A percentile compares a stretch with the other conserved stretches of the same genome.
Evolutionary conservation across 768 basidiomycete species (phyloP).

Genomic region (Dentipellis sp.): DNA sequence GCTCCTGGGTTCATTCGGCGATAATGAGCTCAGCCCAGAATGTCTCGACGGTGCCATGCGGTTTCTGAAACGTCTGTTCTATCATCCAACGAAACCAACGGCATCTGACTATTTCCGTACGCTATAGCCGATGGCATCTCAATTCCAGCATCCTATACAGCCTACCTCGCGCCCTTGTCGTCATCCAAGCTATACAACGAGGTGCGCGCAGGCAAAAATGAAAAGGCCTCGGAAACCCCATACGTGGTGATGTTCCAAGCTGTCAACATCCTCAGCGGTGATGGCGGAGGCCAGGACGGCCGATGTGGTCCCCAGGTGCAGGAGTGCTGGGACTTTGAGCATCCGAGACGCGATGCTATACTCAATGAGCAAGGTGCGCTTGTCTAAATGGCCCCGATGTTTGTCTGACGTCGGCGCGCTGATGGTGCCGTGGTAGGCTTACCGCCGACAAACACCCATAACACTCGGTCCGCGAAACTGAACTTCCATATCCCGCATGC

Average conservation of each 20-base stretch:
- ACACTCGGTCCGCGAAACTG: constrained; percentile 77
- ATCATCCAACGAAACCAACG: neutral
- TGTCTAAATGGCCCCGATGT: neutral
- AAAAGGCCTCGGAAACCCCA: constrained; percentile 80
- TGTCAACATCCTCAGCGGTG: constrained; percentile 79
- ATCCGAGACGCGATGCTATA: constrained; percentile 76
- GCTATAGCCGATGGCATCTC: constrained; percentile 80
- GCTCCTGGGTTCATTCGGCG: constrained; percentile 93
- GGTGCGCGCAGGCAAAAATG: constrained; percentile 52
- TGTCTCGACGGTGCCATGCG: constrained; percentile 94
- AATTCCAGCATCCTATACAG: constrained; percentile 93
- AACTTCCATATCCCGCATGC: constrained; percentile 93
- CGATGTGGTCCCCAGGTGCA: constrained; percentile 80
- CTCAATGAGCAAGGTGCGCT: constrained; percentile 59
- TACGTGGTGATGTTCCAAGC: constrained; percentile 99
- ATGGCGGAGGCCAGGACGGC: constrained; percentile 50
- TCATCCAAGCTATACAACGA: constrained; percentile 90
- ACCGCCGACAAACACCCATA: constrained; percentile 94
- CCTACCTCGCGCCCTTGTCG: constrained; percentile 88
- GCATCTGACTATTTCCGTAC: constrained; percentile 6
- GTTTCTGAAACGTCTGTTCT: constrained; percentile 62
- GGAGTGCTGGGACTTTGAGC: constrained; percentile 97
- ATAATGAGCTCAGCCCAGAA: constrained; percentile 97
- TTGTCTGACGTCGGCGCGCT: neutral
- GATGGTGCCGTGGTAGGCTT: constrained; percentile 42